Conservation (phyloP, 202 grass and related monocot genomes). For the Dendrocalamus latiflorus region DNA sequence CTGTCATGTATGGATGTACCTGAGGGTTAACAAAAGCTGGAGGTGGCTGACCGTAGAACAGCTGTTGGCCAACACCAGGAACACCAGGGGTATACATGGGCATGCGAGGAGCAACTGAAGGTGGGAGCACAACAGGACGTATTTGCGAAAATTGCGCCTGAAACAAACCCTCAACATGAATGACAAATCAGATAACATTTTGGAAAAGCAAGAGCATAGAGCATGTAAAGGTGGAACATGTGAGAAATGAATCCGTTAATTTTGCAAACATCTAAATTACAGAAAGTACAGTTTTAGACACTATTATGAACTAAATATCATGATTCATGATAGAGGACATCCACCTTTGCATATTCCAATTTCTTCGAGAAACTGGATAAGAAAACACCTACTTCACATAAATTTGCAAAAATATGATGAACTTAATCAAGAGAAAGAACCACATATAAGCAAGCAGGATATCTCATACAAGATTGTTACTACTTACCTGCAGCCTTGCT, state of each 20-base stretch:
- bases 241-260: background rate
- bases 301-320: background rate
- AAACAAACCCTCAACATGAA: constrained; percentile 1
- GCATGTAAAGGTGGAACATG: background rate
- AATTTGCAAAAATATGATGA: background rate
- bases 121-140: constrained; percentile 45
- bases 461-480: background rate
- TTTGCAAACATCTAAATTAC: background rate
- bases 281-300: background rate
- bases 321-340: background rate
- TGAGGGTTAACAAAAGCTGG: constrained; percentile 64
- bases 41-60: constrained; percentile 81
- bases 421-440: background rate
- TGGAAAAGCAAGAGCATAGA: background rate
- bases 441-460: background rate
- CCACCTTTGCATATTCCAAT: background rate
- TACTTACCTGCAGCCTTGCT: constrained; percentile 81
- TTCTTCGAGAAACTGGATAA: background rate
- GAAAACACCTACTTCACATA: background rate
- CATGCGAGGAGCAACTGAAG: constrained; percentile 58
- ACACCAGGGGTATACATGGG: constrained; percentile 65
- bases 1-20: constrained; percentile 33
- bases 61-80: constrained; percentile 66
- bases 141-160: constrained; percentile 74
- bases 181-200: background rate